Conservation (phyloP, 306 rosid species). For the Chamaecrista fasciculata region DNA sequence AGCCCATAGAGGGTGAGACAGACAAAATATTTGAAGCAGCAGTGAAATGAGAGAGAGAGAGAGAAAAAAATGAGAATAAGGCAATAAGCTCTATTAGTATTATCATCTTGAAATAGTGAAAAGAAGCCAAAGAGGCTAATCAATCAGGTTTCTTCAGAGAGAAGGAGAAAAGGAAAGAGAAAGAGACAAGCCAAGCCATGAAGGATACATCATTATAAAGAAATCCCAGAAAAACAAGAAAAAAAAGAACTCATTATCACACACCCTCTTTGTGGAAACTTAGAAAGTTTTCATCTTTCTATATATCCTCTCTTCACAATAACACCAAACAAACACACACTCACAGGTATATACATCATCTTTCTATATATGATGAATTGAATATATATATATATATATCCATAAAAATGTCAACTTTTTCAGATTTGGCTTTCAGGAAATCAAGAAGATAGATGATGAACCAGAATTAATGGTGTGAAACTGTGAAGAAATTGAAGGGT, state of each 20-base stretch:
- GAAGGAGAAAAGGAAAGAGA: slow-evolving; percentile 55
- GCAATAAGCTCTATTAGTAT: no score
- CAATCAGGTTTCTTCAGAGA: slow-evolving; percentile 53
- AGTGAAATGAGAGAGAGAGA: no score
- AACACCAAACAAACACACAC: slow-evolving; percentile 23
- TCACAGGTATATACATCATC: slow-evolving; percentile 25
- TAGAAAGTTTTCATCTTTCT: slow-evolving; percentile 33
- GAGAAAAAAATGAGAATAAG: no score
- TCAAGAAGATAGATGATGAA: slow-evolving; percentile 32
- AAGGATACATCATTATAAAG: slow-evolving; percentile 36
- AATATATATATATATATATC: no score
- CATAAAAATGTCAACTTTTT: slow-evolving; percentile 27
- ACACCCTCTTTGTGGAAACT: slow-evolving; percentile 42
- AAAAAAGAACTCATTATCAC: slow-evolving; percentile 46
- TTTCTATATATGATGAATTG: no score
- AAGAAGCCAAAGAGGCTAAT: slow-evolving; percentile 41
- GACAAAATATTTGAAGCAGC: slow-evolving; percentile 53
- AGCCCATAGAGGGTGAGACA: slow-evolving; percentile 39
- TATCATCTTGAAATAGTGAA: slow-evolving; percentile 45
- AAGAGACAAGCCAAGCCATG: slow-evolving; percentile 53
- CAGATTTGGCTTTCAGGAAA: slow-evolving; percentile 40
- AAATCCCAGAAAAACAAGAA: not conserved
- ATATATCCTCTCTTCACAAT: slow-evolving; percentile 16
- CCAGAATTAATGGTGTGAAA: no score
- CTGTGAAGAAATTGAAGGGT: slow-evolving; percentile 15